These are phyloP conservation scores for Pichia californica DNA, from an alignment of 805 yeast species.

Conservation along the genomic window DNA sequence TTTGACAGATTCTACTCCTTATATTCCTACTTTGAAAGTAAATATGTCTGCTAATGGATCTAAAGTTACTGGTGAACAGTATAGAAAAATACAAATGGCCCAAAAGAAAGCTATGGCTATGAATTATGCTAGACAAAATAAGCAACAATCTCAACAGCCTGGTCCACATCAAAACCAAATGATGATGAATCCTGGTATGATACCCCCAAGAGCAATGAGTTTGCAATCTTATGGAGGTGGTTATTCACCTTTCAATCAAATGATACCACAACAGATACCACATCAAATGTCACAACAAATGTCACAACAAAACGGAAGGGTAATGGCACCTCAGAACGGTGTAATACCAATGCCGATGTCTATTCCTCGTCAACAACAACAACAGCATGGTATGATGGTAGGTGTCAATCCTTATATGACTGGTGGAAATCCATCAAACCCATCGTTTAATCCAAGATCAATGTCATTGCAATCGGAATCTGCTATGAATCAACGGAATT, in stretches of 20 bases:
- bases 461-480: constrained; percentile 14
- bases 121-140: constrained; percentile 25
- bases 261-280: too few relatives aligned
- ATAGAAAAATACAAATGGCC: constrained; percentile 62
- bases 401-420: neutral
- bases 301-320: too few relatives aligned
- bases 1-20: constrained; percentile 55
- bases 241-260: too few relatives aligned
- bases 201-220: constrained; percentile 33
- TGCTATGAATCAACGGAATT: neutral
- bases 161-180: too few relatives aligned
- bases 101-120: constrained; percentile 51
- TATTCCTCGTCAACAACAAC: neutral
- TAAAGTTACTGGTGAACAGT: constrained; percentile 47
- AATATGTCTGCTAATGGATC: constrained; percentile 22
- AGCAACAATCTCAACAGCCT: constrained; percentile 8
- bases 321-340: neutral
- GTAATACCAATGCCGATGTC: neutral
- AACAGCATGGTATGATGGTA: neutral
- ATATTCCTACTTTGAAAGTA: constrained; percentile 61
- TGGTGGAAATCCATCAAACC: neutral
- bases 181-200: too few relatives aligned
- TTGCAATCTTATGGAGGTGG: constrained; percentile 14
- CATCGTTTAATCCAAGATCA: constrained; percentile 7
- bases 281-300: neutral